Base-by-base conservation (phyloP, 176 grass and related monocot species). In the Bolboschoenus planiculmis region DNA sequence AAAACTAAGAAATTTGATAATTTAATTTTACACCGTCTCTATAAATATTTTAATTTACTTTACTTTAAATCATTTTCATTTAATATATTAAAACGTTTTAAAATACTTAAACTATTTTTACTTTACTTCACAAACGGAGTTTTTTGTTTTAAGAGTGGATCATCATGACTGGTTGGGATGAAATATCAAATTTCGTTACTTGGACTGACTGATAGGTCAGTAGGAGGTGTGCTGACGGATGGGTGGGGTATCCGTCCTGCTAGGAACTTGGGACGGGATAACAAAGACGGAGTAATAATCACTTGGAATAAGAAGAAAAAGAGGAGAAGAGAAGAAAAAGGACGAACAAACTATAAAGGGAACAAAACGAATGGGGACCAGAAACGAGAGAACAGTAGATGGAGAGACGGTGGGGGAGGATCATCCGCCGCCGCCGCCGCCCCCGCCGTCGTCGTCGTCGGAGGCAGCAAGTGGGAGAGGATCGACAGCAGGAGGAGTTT, bases 401-500 rank as follows among this genome's bases (percentile, higher is more conserved):
- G 20, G 30, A 29, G 67, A 72, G 44, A 14, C 14, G 26, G 14
- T 9, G 43, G 72, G 71, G 5, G 44, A 30, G 5, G 31, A 58
- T 58, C 54, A 80, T 6, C 53, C 26, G 18, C 77, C 33, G 30
- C 77, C 51, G 3, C 53, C 78, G 15, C 33, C 78, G 0, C 7
- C 50, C 2, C 13, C 46, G 46, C 29, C 47, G 51, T 44, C 50
- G 18, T 44, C 50, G 3, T 23, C 77, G 5, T 7, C 78, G 2
- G 75, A 53, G 16, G 55, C 44, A n/a, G 43, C 78, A 13, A 54
- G 42, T 50, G 8, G 16, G 57, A 43, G 29, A 47, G 86, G 86
- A 24, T 30, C 86, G 14, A 80, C 62, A 72, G 86, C 84, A 83
- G 88, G 86, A 84, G 92, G 51, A n/a, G 82, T 67, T 58, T 74